Percentiles rank a stretch among this genome's conserved stretches.
Evolutionary conservation across 2,329 filamentous ascomycete species (phyloP).

Genomic region (Calonectria pseudoreteaudii): DNA sequence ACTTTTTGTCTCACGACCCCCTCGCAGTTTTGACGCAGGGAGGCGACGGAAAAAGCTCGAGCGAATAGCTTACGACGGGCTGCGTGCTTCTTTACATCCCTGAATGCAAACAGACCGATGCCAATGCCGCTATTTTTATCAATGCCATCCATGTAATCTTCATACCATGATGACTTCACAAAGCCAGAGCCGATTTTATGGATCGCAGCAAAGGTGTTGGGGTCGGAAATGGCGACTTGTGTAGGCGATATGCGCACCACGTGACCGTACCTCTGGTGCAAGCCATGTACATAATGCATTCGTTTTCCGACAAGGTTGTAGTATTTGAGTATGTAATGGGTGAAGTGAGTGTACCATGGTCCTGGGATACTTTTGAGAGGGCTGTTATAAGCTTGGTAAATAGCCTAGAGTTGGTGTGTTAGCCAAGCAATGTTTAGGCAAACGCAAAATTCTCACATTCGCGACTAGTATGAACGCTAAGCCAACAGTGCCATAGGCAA

Average conservation of each 20-base stretch:
- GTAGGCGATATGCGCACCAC: background rate
- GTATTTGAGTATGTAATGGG: background rate
- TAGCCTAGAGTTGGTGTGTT: background rate
- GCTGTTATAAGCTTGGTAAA: background rate
- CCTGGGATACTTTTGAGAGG: background rate
- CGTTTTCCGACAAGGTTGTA: background rate
- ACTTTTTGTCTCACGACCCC: background rate
- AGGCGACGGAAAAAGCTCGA: background rate
- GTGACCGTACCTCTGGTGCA: background rate
- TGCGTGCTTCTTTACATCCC: background rate
- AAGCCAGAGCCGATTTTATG: background rate
- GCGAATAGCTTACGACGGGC: background rate
- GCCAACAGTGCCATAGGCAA: background rate
- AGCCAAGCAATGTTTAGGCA: background rate
- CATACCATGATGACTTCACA: background rate
- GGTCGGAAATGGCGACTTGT: background rate
- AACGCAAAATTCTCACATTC: background rate
- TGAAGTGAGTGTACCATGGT: background rate
- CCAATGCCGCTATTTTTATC: background rate
- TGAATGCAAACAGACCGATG: background rate
- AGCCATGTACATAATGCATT: background rate
- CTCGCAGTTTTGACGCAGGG: background rate
- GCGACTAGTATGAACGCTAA: background rate
- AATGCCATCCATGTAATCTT: background rate
- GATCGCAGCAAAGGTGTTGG: background rate